A percentile compares a stretch with the other conserved stretches of the same genome.
Conservation (phyloP, 1,284 basidiomycete species). For the Inonotus obliquus region DNA sequence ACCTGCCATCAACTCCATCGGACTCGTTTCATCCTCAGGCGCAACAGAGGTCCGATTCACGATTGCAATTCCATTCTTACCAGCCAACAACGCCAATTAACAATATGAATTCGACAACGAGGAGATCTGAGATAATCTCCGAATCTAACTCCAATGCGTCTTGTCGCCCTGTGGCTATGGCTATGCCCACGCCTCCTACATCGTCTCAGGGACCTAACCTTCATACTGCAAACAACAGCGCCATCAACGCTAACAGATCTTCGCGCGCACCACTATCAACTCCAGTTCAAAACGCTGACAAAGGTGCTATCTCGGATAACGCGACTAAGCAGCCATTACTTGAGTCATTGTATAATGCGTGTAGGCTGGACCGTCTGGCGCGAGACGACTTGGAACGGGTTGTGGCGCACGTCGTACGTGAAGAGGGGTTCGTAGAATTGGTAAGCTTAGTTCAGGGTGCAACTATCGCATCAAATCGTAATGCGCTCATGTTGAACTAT, state of each 20-base stretch:
- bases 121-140: neutral
- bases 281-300: neutral
- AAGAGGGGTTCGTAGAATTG: slow-evolving; percentile 31
- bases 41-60: neutral
- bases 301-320: neutral
- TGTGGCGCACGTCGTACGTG: slow-evolving; percentile 29
- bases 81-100: neutral
- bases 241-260: neutral
- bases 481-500: neutral
- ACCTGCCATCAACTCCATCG: neutral
- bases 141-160: neutral
- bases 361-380: slow-evolving; percentile 26
- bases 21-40: neutral
- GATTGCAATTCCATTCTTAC: neutral
- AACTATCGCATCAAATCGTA: neutral
- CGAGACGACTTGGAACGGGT: slow-evolving; percentile 29
- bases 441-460: slow-evolving; percentile 20
- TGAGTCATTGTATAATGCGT: slow-evolving; percentile 8
- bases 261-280: neutral
- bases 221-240: neutral
- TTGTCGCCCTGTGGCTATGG: neutral
- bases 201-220: neutral
- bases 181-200: neutral
- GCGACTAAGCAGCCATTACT: neutral
- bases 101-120: neutral